Base-by-base conservation (phyloP, 2,329 filamentous ascomycete species). In the Aspergillus tanneri region DNA sequence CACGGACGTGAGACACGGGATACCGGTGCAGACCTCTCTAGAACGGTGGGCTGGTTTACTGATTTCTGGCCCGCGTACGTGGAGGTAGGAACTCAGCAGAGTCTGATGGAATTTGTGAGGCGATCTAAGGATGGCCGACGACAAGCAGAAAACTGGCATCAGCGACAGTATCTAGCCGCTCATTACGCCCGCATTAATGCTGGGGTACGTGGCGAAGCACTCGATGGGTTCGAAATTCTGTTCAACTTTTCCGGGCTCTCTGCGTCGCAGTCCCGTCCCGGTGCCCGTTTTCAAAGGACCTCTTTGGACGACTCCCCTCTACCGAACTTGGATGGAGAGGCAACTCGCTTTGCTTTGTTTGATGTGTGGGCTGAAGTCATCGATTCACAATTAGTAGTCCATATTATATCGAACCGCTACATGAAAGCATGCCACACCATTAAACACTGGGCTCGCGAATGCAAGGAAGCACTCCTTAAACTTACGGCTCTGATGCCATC, bases 11-110 rank as follows among this genome's bases (percentile, higher is more conserved):
- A 47, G n/a, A n/a, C 38, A 2, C 19, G 21, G 19, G 30, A 28
- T 12, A 2, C 28, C 2, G 19, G 8, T 14, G 5, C 43, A 9
- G 46, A 47, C 19, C 2, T 43, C 5, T 14, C 38, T 7, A 38
- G 23, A 14, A 47, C 46, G 4, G 46, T 47, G n/a, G 46, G 46
- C 12, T 47, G 46, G 38, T 43, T 47, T n/a, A 43, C 38, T 24
- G 18, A 19, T 12, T 22, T 39, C 23, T 39, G 12, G 28, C 23
- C 28, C 11, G 39, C 22, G 14, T 11, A 10, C n/a, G n/a, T n/a
- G n/a, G n/a, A n/a, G 16, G 14, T 21, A 12, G 36, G 23, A 21
- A 12, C 9, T 22, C 18, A 21, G 8, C 36, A 28, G 25, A 28
- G 16, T 36, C 10, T 39, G 5, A 8, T 46, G 10, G 32, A 28